Percentiles rank a stretch among this genome's conserved stretches.
These are phyloP conservation scores for Solanum appendiculatum DNA, from an alignment of 257 asterid genomes.

Conservation along the genomic window DNA sequence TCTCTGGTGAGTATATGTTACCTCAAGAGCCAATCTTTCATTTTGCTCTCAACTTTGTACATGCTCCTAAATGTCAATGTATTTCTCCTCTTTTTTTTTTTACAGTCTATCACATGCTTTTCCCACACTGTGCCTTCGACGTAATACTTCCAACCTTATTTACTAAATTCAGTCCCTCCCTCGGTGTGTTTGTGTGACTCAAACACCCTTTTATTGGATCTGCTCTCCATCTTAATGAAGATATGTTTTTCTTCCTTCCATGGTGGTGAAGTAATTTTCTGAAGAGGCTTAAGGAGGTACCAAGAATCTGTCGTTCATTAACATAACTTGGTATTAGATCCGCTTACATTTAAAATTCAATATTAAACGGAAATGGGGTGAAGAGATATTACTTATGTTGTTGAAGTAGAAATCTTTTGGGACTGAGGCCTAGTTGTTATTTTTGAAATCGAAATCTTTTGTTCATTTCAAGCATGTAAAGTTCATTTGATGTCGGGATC, in stretches of 20 bases:
- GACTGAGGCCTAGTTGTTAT: not conserved
- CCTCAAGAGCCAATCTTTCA: not conserved
- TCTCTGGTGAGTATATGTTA: constrained; percentile 44
- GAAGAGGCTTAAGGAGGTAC: not conserved
- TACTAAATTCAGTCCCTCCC: not conserved
- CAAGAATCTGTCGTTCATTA: not conserved
- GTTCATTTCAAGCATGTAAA: not conserved
- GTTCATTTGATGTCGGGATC: not conserved
- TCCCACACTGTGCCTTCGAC: not conserved
- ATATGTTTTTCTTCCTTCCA: not conserved
- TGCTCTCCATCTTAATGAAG: not conserved
- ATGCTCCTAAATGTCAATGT: not conserved
- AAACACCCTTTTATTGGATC: not conserved
- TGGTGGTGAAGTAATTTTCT: not conserved
- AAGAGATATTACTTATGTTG: not conserved
- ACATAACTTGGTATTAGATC: not conserved
- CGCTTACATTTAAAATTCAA: not conserved
- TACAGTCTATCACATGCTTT: not conserved
- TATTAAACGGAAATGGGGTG: not conserved
- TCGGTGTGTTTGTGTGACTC: not conserved
- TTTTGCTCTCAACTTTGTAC: not conserved
- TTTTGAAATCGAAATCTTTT: not conserved
- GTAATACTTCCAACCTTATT: not conserved
- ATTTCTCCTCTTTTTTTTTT: not conserved
- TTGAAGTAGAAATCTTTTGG: not conserved